Percentiles rank a stretch among this genome's conserved stretches.
phyloP scores from a whole-genome alignment of 176 grass and related monocot genomes.

The Neostapfia colusana region DNA sequence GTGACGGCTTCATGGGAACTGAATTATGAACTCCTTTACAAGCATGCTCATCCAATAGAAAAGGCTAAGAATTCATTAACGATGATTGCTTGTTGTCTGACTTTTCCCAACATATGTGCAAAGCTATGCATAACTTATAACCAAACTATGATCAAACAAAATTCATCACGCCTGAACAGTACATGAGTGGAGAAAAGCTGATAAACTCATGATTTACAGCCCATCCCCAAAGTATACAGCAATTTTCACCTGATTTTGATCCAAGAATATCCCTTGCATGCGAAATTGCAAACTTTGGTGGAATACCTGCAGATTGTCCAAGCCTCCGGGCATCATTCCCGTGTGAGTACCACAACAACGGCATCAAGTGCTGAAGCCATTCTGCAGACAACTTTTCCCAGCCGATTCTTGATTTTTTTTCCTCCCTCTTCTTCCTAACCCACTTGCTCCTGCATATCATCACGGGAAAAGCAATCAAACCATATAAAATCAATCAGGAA shows the following conservation, averaged over 20 bases:
- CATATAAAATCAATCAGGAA: slow-evolving; percentile 1
- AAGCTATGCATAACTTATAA: neutral
- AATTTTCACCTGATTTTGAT: neutral
- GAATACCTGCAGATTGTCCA: slow-evolving; percentile 36
- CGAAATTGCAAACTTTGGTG: neutral
- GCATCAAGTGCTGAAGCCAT: slow-evolving; percentile 43
- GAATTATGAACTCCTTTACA: slow-evolving; percentile 2
- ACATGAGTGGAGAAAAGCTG: neutral
- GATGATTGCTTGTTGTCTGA: neutral
- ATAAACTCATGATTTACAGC: slow-evolving; percentile 3
- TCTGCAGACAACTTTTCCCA: slow-evolving; percentile 7
- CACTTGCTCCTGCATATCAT: slow-evolving; percentile 1
- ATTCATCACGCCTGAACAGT: neutral
- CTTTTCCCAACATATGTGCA: neutral
- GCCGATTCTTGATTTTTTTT: neutral
- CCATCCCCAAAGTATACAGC: neutral
- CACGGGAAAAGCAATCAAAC: neutral
- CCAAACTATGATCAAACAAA: neutral
- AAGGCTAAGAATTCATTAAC: neutral
- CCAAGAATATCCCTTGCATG: neutral
- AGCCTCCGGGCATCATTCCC: slow-evolving; percentile 19
- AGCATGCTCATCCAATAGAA: neutral
- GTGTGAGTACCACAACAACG: neutral
- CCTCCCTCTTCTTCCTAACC: neutral
- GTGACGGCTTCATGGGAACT: neutral